Evolutionary conservation across 2,329 filamentous ascomycete species (phyloP).

Genomic region (Aureobasidium sp.): DNA sequence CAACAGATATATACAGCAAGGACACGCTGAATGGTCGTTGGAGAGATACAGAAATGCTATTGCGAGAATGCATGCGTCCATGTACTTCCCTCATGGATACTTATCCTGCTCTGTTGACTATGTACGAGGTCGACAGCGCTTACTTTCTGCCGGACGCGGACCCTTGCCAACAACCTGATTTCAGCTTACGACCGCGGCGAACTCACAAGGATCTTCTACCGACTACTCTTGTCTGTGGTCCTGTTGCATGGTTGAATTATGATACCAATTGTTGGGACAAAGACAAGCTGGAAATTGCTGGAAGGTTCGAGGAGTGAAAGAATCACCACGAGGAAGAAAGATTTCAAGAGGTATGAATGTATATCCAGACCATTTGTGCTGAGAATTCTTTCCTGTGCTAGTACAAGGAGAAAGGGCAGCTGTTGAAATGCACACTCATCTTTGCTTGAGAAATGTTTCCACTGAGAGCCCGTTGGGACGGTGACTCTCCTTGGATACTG

Average conservation of each 20-base stretch:
- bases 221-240: neutral
- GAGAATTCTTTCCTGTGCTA: too few relatives aligned
- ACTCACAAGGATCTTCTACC: neutral
- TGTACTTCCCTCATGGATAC: neutral
- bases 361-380: too few relatives aligned
- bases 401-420: too few relatives aligned
- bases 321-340: too few relatives aligned
- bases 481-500: too few relatives aligned
- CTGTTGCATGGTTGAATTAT: neutral
- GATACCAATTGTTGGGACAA: neutral
- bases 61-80: neutral
- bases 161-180: neutral
- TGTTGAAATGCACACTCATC: too few relatives aligned
- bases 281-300: neutral
- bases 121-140: neutral
- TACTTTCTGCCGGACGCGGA: neutral
- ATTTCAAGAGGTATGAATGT: too few relatives aligned
- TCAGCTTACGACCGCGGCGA: neutral
- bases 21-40: neutral
- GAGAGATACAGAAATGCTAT: neutral
- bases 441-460: too few relatives aligned
- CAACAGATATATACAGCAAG: neutral
- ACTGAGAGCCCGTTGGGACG: too few relatives aligned
- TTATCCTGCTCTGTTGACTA: neutral
- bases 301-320: too few relatives aligned